These are phyloP conservation scores for Cichorium intybus DNA, from an alignment of 140 eudicot species.

Conservation along the genomic window DNA sequence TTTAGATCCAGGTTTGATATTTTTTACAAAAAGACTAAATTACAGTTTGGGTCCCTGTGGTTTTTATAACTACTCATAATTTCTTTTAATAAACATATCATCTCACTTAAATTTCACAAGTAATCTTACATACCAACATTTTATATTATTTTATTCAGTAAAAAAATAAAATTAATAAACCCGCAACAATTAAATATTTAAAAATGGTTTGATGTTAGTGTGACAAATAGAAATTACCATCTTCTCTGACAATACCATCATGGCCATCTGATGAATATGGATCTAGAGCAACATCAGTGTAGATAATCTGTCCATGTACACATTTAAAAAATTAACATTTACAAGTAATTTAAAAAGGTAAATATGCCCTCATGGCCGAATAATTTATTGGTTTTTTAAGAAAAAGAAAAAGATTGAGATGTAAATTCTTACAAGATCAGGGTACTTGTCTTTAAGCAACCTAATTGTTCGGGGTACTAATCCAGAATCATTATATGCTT, in stretches of 20 bases:
- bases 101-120: too few species aligned
- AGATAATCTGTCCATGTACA: slow-evolving; percentile 57
- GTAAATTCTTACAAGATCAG: slow-evolving; percentile 78
- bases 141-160: too few species aligned
- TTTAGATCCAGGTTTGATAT: too few species aligned
- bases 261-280: slow-evolving; percentile 99
- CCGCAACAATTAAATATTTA: not conserved
- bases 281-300: slow-evolving; percentile 96
- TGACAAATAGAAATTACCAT: slow-evolving; percentile 49
- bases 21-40: too few species aligned
- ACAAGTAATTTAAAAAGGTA: not conserved
- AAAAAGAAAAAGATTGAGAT: not conserved
- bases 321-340: slow-evolving; percentile 1
- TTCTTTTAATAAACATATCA: too few species aligned
- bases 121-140: too few species aligned
- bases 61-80: too few species aligned
- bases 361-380: too few species aligned
- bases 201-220: not conserved
- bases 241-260: slow-evolving; percentile 99
- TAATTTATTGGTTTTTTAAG: too few species aligned
- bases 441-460: slow-evolving; percentile 88
- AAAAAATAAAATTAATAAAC: too few species aligned
- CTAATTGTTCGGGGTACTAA: slow-evolving; percentile 88
- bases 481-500: slow-evolving; percentile 94
- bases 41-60: too few species aligned